Evolutionary conservation across 371 early-diverging fungal species (phyloP).

Genomic region (Circinella minor): DNA sequence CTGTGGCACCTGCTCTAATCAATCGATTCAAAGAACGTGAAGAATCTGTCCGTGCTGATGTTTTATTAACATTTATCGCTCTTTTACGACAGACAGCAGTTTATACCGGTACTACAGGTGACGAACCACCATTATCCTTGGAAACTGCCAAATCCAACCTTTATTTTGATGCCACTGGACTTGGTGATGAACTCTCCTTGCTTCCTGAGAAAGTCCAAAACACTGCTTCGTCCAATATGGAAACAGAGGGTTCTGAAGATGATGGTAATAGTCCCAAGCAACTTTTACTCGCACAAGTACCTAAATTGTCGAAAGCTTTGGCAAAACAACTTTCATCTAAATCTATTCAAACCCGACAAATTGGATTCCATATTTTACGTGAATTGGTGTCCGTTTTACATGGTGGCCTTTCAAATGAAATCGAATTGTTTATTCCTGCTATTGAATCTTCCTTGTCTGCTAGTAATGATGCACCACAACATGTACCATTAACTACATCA

Average conservation of each 20-base stretch:
- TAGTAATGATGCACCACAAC: conserved; percentile 51
- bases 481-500: conserved; percentile 65
- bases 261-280: conserved; percentile 48
- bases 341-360: conserved; percentile 77
- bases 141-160: conserved; percentile 15
- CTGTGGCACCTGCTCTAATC: conserved; percentile 77
- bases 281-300: conserved; percentile 61
- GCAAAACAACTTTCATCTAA: conserved; percentile 75
- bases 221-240: conserved; percentile 20
- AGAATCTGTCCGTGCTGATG: conserved; percentile 88
- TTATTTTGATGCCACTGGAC: conserved; percentile 29
- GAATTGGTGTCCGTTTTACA: conserved; percentile 74
- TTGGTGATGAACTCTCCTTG: conserved; percentile 20
- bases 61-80: conserved; percentile 77
- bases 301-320: conserved; percentile 68
- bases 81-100: conserved; percentile 76
- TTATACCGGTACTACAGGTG: conserved; percentile 34
- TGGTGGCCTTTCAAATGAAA: conserved; percentile 71
- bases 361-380: conserved; percentile 74
- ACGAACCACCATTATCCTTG: conserved; percentile 16
- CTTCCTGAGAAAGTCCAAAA: conserved; percentile 14
- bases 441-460: conserved; percentile 71
- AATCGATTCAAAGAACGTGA: conserved; percentile 88
- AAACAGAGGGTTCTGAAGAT: not conserved
- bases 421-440: conserved; percentile 73